These are phyloP conservation scores for Verticillium albo-atrum DNA, from an alignment of 2,329 filamentous ascomycete genomes.

Conservation along the genomic window DNA sequence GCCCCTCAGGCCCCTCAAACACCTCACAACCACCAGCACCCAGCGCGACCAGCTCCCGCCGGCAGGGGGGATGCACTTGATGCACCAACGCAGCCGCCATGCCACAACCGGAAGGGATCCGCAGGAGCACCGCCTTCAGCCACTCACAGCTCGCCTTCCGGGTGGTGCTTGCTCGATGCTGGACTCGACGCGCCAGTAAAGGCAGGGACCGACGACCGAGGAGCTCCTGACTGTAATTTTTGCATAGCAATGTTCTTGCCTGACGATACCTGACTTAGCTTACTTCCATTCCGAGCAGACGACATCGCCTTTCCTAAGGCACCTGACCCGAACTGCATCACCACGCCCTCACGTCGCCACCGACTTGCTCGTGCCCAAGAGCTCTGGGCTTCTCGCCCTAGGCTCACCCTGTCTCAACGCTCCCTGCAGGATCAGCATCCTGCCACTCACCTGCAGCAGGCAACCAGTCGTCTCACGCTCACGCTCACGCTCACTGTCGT, in stretches of 20 bases:
- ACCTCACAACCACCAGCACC: constrained; percentile 1
- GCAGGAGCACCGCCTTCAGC: neutral
- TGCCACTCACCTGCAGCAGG: neutral
- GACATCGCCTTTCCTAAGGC: neutral
- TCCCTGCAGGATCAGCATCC: neutral
- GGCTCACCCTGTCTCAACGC: neutral
- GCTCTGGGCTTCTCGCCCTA: neutral
- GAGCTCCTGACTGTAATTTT: neutral
- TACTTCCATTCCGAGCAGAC: neutral
- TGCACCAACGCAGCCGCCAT: neutral
- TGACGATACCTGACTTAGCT: neutral
- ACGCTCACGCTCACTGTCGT: neutral
- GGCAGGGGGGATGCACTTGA: neutral
- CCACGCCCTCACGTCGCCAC: neutral
- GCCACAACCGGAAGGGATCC: neutral
- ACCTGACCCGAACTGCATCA: neutral
- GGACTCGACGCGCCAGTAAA: neutral
- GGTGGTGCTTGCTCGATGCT: neutral
- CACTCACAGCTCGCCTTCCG: neutral
- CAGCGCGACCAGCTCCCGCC: neutral
- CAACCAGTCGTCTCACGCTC: neutral
- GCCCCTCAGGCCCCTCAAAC: neutral
- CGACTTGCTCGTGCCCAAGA: neutral
- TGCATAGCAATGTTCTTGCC: neutral
- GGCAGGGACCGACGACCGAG: neutral